Percentiles rank a stretch among this genome's conserved stretches.
phyloP scores from a whole-genome alignment of 2,329 filamentous ascomycete genomes.

The Epichloe gansuensis region DNA sequence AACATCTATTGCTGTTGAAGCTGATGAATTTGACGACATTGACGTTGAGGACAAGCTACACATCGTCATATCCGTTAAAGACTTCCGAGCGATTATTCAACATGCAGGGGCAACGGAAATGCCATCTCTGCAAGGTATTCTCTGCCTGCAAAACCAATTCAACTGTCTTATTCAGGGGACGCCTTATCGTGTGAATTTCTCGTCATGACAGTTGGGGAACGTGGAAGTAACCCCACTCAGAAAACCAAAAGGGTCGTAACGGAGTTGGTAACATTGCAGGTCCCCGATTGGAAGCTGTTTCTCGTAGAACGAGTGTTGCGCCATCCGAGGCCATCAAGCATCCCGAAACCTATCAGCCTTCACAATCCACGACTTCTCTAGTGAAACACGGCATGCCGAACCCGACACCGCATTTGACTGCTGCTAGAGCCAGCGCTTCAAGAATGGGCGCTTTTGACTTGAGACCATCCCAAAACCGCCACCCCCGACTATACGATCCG shows the following conservation, averaged over 20 bases:
- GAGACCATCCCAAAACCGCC: conserved; percentile 42
- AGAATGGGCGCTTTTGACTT: conserved; percentile 29
- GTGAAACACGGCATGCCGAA: conserved; percentile 10
- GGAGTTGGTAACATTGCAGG: conserved; percentile 19
- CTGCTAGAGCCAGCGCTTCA: conserved; percentile 23
- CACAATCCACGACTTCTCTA: neutral
- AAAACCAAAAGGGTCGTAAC: conserved; percentile 37
- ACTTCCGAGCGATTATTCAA: conserved; percentile 67
- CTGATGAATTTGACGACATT: conserved; percentile 65
- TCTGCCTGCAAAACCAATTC: conserved; percentile 56
- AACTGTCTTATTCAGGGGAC: conserved; percentile 57
- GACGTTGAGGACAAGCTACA: conserved; percentile 63
- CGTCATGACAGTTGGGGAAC: conserved; percentile 69
- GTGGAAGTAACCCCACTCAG: conserved; percentile 34
- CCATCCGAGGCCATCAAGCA: conserved; percentile 21
- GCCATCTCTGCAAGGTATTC: conserved; percentile 59
- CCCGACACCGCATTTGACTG: conserved; percentile 21
- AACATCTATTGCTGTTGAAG: conserved; percentile 66
- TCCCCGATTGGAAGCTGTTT: conserved; percentile 35
- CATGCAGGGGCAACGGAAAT: conserved; percentile 60
- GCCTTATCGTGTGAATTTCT: conserved; percentile 66
- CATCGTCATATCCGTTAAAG: conserved; percentile 71
- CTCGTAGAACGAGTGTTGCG: conserved; percentile 30
- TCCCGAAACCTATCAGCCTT: conserved; percentile 11
- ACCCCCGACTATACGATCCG: conserved; percentile 46